Evolutionary conservation across 2,329 filamentous ascomycete species (phyloP), one percentile per base, ranked within the genome.

Genomic region (Ophiostoma angusticollis): DNA sequence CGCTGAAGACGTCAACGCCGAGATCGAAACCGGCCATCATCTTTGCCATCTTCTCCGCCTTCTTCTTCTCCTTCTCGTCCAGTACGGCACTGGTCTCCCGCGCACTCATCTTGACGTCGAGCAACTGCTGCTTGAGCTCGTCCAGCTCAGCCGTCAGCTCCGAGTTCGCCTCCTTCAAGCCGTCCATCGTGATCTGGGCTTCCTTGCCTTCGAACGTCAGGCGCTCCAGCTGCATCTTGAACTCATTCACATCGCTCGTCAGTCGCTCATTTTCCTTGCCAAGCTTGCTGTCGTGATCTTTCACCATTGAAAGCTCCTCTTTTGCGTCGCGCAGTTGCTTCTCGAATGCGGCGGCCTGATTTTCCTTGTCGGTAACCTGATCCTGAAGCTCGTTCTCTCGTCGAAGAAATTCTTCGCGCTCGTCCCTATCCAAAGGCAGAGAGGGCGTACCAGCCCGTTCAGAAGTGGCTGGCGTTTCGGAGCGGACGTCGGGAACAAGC

Each of bases 1-100:
- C 83, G 49, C 86, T 94, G 58, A 96, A 93, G 23, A 93, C 79
- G 42, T 95, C 87, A 35, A 82, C 80, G 31, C 86, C 89, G 24
- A 98, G 74, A 54, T 98, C 89, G 52, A 98, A 96, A 4, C 89
- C 86, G 43, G 91, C 91, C 89, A 98, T 95, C 91, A 98, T 98
- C 71, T 95, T 84, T 31, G 91, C 91, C 91, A 98, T 98, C 63
- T 93, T 91, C 64, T 98, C 91, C 1, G 87, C 85, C 71, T 98
- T 98, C 65, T 86, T 87, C 69, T 86, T 89, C 63, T 96, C 93
- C 70, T 98, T 98, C 62, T 96, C 91, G 51, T 96, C 89, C 16
- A 93, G 65, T 13, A 85, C 80, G 8, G 86, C 86, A 31, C 76
- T 86, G 2, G 83, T 89, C 63, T 96, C 91, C 64, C 91, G 93